Evolutionary conservation across 2,329 filamentous ascomycete genomes (phyloP).

Genomic region (Chaetomium sp.): DNA sequence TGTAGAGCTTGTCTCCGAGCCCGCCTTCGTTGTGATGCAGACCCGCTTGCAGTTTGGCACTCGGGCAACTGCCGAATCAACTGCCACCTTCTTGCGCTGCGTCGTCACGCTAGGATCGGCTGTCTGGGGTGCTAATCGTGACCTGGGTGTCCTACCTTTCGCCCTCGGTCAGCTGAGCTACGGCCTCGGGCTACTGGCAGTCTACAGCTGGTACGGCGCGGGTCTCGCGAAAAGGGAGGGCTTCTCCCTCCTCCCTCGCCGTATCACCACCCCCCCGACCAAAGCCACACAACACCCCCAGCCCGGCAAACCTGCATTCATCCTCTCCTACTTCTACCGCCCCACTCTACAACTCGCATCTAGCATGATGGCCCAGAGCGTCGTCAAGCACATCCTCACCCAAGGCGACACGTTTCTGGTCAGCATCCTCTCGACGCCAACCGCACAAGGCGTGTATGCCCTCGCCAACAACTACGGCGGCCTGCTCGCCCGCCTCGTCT

Average conservation of each 20-base stretch:
- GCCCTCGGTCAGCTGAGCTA: slow-evolving; percentile 84
- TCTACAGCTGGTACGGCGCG: slow-evolving; percentile 69
- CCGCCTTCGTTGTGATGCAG: slow-evolving; percentile 85
- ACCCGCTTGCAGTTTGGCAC: slow-evolving; percentile 77
- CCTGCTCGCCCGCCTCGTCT: slow-evolving; percentile 81
- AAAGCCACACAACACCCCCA: neutral
- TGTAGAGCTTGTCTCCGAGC: slow-evolving; percentile 82
- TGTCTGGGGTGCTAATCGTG: slow-evolving; percentile 60
- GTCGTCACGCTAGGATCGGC: slow-evolving; percentile 71
- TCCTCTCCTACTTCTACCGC: slow-evolving; percentile 65
- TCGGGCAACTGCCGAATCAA: slow-evolving; percentile 80
- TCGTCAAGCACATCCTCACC: slow-evolving; percentile 90
- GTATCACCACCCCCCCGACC: slow-evolving; percentile 36
- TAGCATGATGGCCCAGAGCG: slow-evolving; percentile 84
- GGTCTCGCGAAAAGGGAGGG: slow-evolving; percentile 56
- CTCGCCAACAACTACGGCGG: slow-evolving; percentile 94
- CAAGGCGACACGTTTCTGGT: slow-evolving; percentile 93
- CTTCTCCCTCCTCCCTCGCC: slow-evolving; percentile 68
- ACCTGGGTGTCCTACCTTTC: slow-evolving; percentile 81
- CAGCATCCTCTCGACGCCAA: slow-evolving; percentile 71
- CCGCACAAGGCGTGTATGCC: slow-evolving; percentile 87
- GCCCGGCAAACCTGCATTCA: slow-evolving; percentile 43
- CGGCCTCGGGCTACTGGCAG: slow-evolving; percentile 64
- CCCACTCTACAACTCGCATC: slow-evolving; percentile 71
- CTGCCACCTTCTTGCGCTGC: slow-evolving; percentile 77